Percentiles rank a stretch among this genome's conserved stretches.
phyloP scores from a whole-genome alignment of 1,139 yeast genomes.

The Trichomonascaceae sp. region DNA sequence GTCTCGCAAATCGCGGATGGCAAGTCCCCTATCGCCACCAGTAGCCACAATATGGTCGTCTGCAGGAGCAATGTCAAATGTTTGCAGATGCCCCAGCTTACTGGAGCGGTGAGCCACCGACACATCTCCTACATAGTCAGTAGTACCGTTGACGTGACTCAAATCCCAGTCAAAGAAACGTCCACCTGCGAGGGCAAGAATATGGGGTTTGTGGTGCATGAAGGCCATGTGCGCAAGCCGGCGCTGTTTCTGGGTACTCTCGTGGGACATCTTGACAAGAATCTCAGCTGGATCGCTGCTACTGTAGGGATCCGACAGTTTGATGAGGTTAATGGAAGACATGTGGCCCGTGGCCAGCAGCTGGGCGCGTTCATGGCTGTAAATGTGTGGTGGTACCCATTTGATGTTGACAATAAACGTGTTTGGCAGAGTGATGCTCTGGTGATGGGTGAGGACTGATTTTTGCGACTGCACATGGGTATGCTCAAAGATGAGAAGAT shows the following conservation, averaged over 20 bases:
- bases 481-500: constrained; percentile 53
- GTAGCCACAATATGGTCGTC: constrained; percentile 45
- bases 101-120: neutral
- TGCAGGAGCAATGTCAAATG: constrained; percentile 37
- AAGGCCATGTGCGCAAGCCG: neutral
- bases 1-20: constrained; percentile 50
- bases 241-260: neutral
- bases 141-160: neutral
- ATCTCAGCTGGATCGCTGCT: constrained; percentile 52
- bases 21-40: constrained; percentile 59
- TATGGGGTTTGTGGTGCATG: neutral
- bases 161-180: neutral
- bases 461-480: constrained; percentile 15
- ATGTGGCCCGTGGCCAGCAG: constrained; percentile 49
- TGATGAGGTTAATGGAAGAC: constrained; percentile 56
- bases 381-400: constrained; percentile 41
- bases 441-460: constrained; percentile 48
- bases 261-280: constrained; percentile 59
- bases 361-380: no score
- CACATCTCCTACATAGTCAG: neutral
- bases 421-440: constrained; percentile 58
- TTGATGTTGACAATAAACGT: constrained; percentile 50
- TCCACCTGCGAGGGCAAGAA: neutral
- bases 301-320: constrained; percentile 44
- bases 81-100: neutral